Evolutionary conservation across 2,329 filamentous ascomycete species (phyloP).

Genomic region (Alternaria hordeiaustralica): DNA sequence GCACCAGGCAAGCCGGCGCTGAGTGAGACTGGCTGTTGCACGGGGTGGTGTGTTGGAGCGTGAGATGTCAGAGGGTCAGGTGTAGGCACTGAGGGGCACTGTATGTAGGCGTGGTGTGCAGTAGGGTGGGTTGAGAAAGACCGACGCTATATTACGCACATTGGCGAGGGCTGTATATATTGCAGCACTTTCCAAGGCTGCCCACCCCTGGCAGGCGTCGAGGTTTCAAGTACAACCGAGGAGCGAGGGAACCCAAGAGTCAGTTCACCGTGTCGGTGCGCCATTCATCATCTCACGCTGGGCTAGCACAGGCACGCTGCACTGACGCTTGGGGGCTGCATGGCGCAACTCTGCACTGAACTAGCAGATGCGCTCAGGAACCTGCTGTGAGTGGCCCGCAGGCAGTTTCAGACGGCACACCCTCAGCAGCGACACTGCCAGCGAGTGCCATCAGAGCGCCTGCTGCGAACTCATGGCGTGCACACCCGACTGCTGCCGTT

Average conservation of each 20-base stretch:
- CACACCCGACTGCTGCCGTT: not conserved
- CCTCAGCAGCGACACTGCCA: not conserved
- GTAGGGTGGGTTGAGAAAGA: conserved; percentile 2
- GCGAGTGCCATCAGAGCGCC: not conserved
- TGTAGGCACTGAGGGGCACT: not conserved
- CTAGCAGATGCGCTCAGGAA: conserved; percentile 4
- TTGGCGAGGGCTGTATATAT: conserved; percentile 11
- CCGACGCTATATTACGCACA: conserved; percentile 6
- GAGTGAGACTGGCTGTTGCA: conserved; percentile 31
- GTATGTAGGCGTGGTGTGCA: not conserved
- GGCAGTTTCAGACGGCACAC: conserved; percentile 7
- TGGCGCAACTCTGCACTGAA: conserved; percentile 10
- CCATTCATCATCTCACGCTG: conserved; percentile 9
- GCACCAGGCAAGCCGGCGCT: conserved; percentile 19
- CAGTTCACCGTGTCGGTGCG: conserved; percentile 14
- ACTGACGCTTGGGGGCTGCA: not conserved
- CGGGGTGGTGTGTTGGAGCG: conserved; percentile 10
- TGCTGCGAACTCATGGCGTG: conserved; percentile 2
- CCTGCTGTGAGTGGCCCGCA: conserved; percentile 1
- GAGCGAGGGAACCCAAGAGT: conserved; percentile 12
- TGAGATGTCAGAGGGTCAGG: not conserved
- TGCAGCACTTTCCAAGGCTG: conserved; percentile 7
- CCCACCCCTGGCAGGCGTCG: conserved; percentile 11
- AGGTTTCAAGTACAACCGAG: conserved; percentile 24
- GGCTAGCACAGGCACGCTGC: not conserved